A percentile compares a stretch with the other conserved stretches of the same genome.
These are phyloP conservation scores for Porpolomopsis calyptriformis DNA, from an alignment of 768 basidiomycete genomes.

Conservation along the genomic window DNA sequence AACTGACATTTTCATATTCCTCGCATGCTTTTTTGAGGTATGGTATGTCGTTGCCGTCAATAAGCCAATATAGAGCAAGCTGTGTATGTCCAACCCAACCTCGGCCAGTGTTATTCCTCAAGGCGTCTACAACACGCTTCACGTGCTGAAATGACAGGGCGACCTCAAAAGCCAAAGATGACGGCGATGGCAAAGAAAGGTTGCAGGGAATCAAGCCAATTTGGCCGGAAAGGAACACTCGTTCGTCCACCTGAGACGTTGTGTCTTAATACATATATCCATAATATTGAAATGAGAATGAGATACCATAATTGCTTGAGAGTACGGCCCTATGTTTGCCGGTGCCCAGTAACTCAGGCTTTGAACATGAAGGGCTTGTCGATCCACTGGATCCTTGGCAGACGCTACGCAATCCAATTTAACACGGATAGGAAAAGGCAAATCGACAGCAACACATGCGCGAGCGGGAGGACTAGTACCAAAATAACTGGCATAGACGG, in stretches of 20 bases:
- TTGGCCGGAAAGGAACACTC: slow-evolving; percentile 88
- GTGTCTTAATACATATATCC: background rate
- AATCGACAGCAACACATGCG: slow-evolving; percentile 81
- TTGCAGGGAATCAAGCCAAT: slow-evolving; percentile 79
- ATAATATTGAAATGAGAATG: slow-evolving; percentile 2
- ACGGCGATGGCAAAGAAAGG: slow-evolving; percentile 54
- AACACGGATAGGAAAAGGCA: slow-evolving; percentile 47
- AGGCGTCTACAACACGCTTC: slow-evolving; percentile 48
- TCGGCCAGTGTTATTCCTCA: slow-evolving; percentile 43
- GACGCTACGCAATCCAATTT: slow-evolving; percentile 79
- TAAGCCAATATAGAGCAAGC: slow-evolving; percentile 66
- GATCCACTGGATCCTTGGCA: slow-evolving; percentile 29
- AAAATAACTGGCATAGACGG: slow-evolving; percentile 71
- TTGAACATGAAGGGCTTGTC: slow-evolving; percentile 87
- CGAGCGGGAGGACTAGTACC: slow-evolving; percentile 87
- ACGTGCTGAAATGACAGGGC: slow-evolving; percentile 78
- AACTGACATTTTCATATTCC: slow-evolving; percentile 11
- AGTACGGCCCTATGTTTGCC: slow-evolving; percentile 98
- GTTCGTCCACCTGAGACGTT: slow-evolving; percentile 50
- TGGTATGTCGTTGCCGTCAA: slow-evolving; percentile 26
- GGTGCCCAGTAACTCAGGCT: slow-evolving; percentile 97
- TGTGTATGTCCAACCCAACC: slow-evolving; percentile 57
- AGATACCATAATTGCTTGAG: slow-evolving; percentile 78
- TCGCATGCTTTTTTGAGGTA: slow-evolving; percentile 32
- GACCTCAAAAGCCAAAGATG: slow-evolving; percentile 49